These are phyloP conservation scores for Acanthamoeba lenticulata DNA, from an alignment of 208 protist genomes.

Conservation along the genomic window DNA sequence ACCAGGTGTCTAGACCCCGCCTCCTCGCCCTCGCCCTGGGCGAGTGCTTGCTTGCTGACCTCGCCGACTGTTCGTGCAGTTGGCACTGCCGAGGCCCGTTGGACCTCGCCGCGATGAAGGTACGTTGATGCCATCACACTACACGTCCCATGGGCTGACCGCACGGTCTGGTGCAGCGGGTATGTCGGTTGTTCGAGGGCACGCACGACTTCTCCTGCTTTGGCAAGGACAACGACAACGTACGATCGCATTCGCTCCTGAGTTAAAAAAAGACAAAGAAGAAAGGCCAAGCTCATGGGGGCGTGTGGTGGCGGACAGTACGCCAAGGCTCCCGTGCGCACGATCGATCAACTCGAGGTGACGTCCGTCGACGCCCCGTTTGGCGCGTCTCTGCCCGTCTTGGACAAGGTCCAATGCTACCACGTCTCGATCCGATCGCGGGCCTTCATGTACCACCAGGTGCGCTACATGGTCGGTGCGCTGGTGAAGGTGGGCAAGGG, in stretches of 20 bases:
- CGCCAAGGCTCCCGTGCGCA: not conserved
- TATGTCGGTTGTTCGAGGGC: not conserved
- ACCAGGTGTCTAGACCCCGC: not conserved
- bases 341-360: not conserved
- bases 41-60: not conserved
- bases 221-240: not conserved
- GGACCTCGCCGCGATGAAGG: constrained; percentile 12
- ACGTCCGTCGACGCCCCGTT: not conserved
- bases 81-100: not conserved
- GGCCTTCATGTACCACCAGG: constrained; percentile 49
- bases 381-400: not conserved
- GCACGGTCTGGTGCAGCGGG: not conserved
- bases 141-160: not conserved
- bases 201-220: constrained; percentile 61
- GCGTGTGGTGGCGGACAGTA: not conserved
- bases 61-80: not conserved
- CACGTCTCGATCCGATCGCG: not conserved
- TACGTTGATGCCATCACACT: not conserved
- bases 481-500: constrained; percentile 48
- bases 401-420: not conserved
- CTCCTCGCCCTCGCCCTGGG: no score
- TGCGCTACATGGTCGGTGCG: constrained; percentile 59
- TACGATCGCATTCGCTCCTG: not conserved
- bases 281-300: no score
- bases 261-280: no score